Evolutionary conservation across 2,329 filamentous ascomycete species (phyloP).

Genomic region (Raffaelea albimanens): DNA sequence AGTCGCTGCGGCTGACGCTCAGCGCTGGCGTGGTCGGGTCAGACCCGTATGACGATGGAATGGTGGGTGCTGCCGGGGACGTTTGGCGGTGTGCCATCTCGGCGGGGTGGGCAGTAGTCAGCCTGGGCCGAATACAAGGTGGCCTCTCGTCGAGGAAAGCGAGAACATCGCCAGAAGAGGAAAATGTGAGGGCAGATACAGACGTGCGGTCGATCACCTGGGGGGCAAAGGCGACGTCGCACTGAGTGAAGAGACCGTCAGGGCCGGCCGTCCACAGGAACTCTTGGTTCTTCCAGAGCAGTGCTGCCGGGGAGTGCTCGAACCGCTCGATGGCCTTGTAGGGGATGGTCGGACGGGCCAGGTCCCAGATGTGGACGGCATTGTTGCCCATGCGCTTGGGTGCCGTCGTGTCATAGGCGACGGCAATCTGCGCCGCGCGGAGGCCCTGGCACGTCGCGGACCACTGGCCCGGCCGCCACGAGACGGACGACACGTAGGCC

Average conservation of each 20-base stretch:
- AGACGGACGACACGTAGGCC: constrained; percentile 47
- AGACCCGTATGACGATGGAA: constrained; percentile 34
- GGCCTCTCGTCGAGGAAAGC: constrained; percentile 53
- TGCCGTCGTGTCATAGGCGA: constrained; percentile 50
- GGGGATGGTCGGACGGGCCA: constrained; percentile 57
- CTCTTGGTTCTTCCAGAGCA: constrained; percentile 57
- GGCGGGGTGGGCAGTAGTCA: constrained; percentile 12
- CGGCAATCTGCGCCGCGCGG: constrained; percentile 51
- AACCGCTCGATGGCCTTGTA: constrained; percentile 58
- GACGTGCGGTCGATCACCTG: constrained; percentile 54
- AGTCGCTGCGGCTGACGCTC: constrained; percentile 52
- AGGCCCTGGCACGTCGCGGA: constrained; percentile 47
- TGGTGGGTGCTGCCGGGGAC: background rate
- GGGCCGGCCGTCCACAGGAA: constrained; percentile 57
- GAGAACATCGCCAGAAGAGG: constrained; percentile 47
- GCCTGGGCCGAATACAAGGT: constrained; percentile 32
- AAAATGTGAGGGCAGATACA: constrained; percentile 52
- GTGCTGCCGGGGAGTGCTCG: constrained; percentile 43
- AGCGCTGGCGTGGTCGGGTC: constrained; percentile 37
- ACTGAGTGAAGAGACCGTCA: constrained; percentile 54
- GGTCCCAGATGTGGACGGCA: constrained; percentile 57
- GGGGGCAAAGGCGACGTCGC: constrained; percentile 54
- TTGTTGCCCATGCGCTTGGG: constrained; percentile 45
- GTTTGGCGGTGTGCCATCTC: background rate
- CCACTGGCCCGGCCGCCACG: constrained; percentile 58